Conservation (phyloP, 805 yeast species). For the Cyberlindnera maclurae region DNA sequence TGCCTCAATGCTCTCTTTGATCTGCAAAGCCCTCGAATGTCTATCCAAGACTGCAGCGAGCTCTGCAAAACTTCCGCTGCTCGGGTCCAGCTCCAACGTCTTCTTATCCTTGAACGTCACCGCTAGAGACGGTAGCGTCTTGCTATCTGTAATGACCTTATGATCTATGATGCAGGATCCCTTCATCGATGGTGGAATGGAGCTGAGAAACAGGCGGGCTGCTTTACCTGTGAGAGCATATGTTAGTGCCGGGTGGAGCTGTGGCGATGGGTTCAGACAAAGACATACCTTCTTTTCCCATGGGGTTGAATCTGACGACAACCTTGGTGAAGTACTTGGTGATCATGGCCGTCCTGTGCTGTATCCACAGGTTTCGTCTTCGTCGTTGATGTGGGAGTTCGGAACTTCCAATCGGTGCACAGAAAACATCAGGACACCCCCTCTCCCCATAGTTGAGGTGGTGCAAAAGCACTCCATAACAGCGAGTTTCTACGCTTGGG, state of each 20-base stretch:
- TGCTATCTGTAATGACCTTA: slow-evolving; percentile 46
- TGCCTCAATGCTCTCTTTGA: slow-evolving; percentile 60
- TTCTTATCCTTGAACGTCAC: slow-evolving; percentile 82
- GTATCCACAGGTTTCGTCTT: no score
- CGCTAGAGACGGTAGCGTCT: slow-evolving; percentile 51
- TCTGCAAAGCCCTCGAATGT: slow-evolving; percentile 71
- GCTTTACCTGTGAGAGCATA: slow-evolving; percentile 50
- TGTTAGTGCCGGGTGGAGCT: no score
- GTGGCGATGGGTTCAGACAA: background rate
- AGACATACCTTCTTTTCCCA: slow-evolving; percentile 51
- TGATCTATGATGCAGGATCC: slow-evolving; percentile 54
- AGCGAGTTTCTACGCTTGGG: no score
- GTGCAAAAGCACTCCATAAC: no score
- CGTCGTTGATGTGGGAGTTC: background rate
- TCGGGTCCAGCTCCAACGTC: slow-evolving; percentile 61
- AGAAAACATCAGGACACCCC: background rate
- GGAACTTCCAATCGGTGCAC: background rate
- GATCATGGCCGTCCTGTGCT: no score
- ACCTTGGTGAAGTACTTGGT: slow-evolving; percentile 84
- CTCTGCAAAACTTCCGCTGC: slow-evolving; percentile 47
- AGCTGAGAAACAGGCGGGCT: slow-evolving; percentile 71
- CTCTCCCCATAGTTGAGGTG: background rate
- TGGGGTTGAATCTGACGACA: slow-evolving; percentile 71
- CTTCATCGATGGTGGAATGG: slow-evolving; percentile 72
- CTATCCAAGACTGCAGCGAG: slow-evolving; percentile 63